Base-by-base conservation (phyloP, 139 green algal species). In the Micromonas pusilla region DNA sequence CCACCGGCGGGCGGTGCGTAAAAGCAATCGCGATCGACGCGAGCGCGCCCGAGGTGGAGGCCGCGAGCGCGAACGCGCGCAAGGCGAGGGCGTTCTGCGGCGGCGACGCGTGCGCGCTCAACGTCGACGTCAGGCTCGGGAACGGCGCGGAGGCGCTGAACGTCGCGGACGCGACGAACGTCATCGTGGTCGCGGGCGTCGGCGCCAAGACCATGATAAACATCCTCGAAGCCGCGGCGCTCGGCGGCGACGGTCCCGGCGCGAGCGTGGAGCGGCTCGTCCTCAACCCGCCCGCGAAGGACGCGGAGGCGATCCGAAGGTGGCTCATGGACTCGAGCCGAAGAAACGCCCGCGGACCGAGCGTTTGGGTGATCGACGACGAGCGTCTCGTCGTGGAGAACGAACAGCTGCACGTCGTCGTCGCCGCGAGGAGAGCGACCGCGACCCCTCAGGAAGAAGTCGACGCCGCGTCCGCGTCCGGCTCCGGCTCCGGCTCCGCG, bases 381-480 rank as follows among this genome's bases (percentile, higher is more conserved):
- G 68, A 75, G 37, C 30, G 20, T 38, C 30, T 75, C 1, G 36
- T 75, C 36, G 36, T 75, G 25, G 68, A 75, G 68, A 75, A 75
- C 37, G 68, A 30, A 0, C 52, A 36, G 23, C 26, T 62, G 36
- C 68, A 75, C 37, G 37, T 62, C 6, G 2, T 75, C 1, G 1
- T 75, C 60, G 60, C 25, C 19, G 60, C 60, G n/a, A 68, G 6
- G 13, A 68, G 25, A 62, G 20, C 52, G 52, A 62, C 0, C 25
- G 60, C 26, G 25, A 68, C 60, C 13, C 25, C 6, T 30, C 26
- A 32, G 25, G 52, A 16, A 62, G 20, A 62, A 20, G 19, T 62
- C 20, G n/a, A n/a, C n/a, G n/a, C 52, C 52, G 52, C 52, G 20
- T 62, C 52, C 52, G 20, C 52, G 20, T n/a, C 20, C 52, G 20